These are phyloP conservation scores for Pleurostoma richardsiae DNA, from an alignment of 2,329 filamentous ascomycete species.

Conservation along the genomic window DNA sequence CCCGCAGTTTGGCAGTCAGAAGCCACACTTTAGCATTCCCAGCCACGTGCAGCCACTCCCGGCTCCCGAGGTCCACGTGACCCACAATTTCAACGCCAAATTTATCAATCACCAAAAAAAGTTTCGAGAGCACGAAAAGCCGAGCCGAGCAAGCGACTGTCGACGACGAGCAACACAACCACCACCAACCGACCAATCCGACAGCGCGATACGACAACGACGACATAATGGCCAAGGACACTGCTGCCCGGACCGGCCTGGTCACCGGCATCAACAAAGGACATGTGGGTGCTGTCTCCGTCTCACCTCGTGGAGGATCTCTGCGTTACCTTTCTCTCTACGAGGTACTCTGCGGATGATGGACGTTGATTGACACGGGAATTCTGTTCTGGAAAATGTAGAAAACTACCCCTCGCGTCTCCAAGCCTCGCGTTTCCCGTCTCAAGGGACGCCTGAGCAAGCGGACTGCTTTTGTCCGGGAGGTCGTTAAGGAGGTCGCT, in stretches of 20 bases:
- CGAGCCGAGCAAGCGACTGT: not conserved
- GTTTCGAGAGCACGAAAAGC: too few species aligned
- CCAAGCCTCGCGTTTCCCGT: conserved; percentile 73
- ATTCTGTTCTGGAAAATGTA: conserved; percentile 38
- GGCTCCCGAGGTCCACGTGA: too few species aligned
- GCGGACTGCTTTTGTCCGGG: conserved; percentile 93
- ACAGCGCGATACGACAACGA: too few species aligned
- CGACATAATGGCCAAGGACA: conserved; percentile 52
- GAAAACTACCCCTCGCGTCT: conserved; percentile 78
- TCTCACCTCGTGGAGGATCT: conserved; percentile 75
- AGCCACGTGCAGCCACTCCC: too few species aligned
- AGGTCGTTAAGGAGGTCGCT: conserved; percentile 97
- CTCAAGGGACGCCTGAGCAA: conserved; percentile 97
- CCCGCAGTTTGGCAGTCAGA: too few species aligned
- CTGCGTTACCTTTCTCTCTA: conserved; percentile 39
- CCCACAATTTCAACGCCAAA: too few species aligned
- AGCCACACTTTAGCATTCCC: too few species aligned
- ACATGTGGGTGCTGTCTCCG: conserved; percentile 52
- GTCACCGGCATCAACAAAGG: conserved; percentile 59
- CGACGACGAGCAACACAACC: conserved; percentile 20
- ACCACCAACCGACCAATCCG: conserved; percentile 14
- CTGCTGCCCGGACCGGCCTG: conserved; percentile 52
- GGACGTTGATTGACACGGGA: conserved; percentile 52
- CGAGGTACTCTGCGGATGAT: conserved; percentile 46
- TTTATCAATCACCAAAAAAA: too few species aligned